A percentile compares a stretch with the other conserved stretches of the same genome.
These are phyloP conservation scores for Aspergillus texensis DNA, from an alignment of 2,329 filamentous ascomycete species.

Conservation along the genomic window DNA sequence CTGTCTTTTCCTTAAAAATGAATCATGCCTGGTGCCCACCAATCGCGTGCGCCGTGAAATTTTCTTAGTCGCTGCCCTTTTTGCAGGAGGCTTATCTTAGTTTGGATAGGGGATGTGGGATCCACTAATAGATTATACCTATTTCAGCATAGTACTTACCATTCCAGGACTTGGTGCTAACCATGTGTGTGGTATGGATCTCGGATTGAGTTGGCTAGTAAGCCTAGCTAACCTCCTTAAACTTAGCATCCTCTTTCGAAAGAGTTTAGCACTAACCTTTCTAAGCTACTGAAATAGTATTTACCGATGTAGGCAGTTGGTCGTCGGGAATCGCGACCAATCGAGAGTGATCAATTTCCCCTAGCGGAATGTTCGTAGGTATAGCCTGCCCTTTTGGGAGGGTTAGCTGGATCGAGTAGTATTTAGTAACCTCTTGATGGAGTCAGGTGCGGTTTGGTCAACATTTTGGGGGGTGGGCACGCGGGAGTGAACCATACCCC, in stretches of 20 bases:
- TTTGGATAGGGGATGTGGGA: background rate
- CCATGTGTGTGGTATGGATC: constrained; percentile 6
- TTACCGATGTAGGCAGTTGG: background rate
- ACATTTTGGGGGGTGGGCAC: background rate
- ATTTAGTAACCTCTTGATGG: background rate
- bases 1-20: constrained; percentile 7
- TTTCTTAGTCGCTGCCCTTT: background rate
- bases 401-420: background rate
- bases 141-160: background rate
- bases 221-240: background rate
- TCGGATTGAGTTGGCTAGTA: background rate
- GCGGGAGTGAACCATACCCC: background rate
- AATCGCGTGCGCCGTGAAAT: constrained; percentile 3
- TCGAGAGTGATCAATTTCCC: background rate
- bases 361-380: constrained; percentile 6
- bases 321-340: constrained; percentile 7
- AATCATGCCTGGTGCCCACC: constrained; percentile 1
- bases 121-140: background rate
- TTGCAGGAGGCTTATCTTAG: constrained; percentile 2
- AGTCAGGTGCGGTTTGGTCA: background rate
- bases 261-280: background rate
- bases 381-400: background rate
- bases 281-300: background rate
- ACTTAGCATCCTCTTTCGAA: background rate
- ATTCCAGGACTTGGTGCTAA: background rate